Evolutionary conservation across 225 moss, liverwort and hornwort species (phyloP), one percentile per base, ranked within the genome.

Genomic region (Physcomitrellopsis africana): DNA sequence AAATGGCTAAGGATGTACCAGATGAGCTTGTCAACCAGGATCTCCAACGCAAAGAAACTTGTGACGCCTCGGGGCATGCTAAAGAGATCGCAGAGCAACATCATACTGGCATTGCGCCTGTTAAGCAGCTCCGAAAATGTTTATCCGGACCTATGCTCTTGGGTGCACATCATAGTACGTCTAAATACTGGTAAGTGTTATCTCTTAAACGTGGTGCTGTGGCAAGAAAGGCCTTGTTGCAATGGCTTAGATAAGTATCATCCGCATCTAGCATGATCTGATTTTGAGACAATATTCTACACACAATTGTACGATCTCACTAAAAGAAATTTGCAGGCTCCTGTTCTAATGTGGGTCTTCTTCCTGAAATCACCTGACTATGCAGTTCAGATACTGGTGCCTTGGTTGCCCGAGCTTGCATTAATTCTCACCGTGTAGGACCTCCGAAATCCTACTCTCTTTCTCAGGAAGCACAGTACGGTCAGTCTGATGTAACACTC

Each of bases 131-230:
- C 55, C 83, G 85, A 27, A 88, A 83, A 74, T 85, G 85, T 62
- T 85, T 88, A 73, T 88, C 88, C 20, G 88, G 88, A 41, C 79
- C 85, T 52, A 24, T 88, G 72, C 69, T 82, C 66, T 80, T 82
- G 18, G 71, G 41, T 24, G 74, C 74, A 14, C 81, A 74, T 10
- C 77, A 81, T 2, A 70, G 58, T 65, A 55, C 69, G 37, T 43
- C 70, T 42, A 63, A 49, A 13, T 70, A 74, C 63, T 51, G 51
- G 87, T 87, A 79, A 84, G 87, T 68, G 68, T 60, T 41, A 45
- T 66, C 14, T 37, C 32, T 37, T 24, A 24, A 24, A 24, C 1
- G 24, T 24, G 24, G 24, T 24, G 24, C 1, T 24, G 24, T 24
- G 1, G 24, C 24, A 24, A 24, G 24, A 24, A 24, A 1, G 24